Evolutionary conservation across 2,329 filamentous ascomycete species (phyloP), one percentile per base, ranked within the genome.

Genomic region (Cercospora brassicicola): DNA sequence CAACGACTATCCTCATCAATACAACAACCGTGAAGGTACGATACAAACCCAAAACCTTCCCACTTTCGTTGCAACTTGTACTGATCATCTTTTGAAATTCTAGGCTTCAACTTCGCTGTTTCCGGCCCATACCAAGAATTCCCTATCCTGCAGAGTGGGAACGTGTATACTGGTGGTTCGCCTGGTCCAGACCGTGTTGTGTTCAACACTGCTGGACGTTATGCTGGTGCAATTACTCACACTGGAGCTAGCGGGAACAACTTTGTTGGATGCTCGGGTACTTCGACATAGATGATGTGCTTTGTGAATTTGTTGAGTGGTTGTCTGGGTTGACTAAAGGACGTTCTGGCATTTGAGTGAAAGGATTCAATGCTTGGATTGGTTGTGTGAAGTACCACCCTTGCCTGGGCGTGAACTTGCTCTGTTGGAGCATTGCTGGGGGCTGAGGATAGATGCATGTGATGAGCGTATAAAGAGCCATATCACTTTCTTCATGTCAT

Each of bases 141-240:
- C 77, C 88, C 88, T 1, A 82, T 90, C 63, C 71, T 85, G 74
- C 79, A 76, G 13, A 81, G 78, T 30, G 72, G 76, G 1, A 59
- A 39, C 13, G 76, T 84, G 1, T 90, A 88, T 76, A 83, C 76
- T 66, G 88, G 88, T 59, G 85, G 88, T 26, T 85, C 84, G 1
- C 90, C 90, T 0, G 89, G 90, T 42, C 80, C 90, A 18, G 89
- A 91, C 76, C 87, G 90, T 60, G 87, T 91, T 63, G 79, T 90
- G 33, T 88, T 91, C 80, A 89, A 87, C 75, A 81, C 75, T 0
- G 69, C 79, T 15, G 86, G 89, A 73, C 67, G 84, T 66, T 83
- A 86, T 55, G 89, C 88, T 13, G 89, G 88, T 42, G 81, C 85
- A 30, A 90, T 92, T 70, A 92, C 90, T 0, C 90, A 92, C 75